A percentile compares a stretch with the other conserved stretches of the same genome.
phyloP scores from a whole-genome alignment of 805 yeast species.

The Kluyveromyces wickerhamii region DNA sequence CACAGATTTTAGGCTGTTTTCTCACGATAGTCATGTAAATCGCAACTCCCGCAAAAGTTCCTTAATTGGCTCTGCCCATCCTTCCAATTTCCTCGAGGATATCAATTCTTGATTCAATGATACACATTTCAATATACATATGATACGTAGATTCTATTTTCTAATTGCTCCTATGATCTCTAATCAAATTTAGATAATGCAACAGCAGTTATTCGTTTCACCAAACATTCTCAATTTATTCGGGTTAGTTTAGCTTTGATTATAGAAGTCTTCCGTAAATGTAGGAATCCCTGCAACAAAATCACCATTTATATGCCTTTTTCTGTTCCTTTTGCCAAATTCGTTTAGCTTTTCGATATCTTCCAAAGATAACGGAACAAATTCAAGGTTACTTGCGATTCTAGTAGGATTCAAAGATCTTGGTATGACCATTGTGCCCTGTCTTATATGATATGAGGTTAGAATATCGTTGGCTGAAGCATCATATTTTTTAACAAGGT shows the following conservation, averaged over 20 bases:
- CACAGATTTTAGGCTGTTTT: neutral
- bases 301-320: slow-evolving; percentile 27
- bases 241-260: too few relatives aligned
- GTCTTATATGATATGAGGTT: slow-evolving; percentile 53
- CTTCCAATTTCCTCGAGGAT: neutral
- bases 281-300: slow-evolving; percentile 25
- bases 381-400: slow-evolving; percentile 36
- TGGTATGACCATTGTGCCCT: slow-evolving; percentile 57
- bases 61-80: neutral
- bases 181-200: too few relatives aligned
- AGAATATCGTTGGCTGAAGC: slow-evolving; percentile 49
- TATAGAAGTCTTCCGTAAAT: slow-evolving; percentile 10
- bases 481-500: slow-evolving; percentile 49
- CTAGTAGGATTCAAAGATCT: slow-evolving; percentile 65
- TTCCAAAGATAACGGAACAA: slow-evolving; percentile 34
- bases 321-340: slow-evolving; percentile 26
- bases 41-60: neutral
- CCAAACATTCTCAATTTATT: too few relatives aligned
- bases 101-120: slow-evolving; percentile 1
- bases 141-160: too few relatives aligned
- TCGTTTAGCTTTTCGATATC: slow-evolving; percentile 35
- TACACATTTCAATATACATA: too few relatives aligned
- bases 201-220: too few relatives aligned
- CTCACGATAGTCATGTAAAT: neutral
- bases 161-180: too few relatives aligned